Base-by-base conservation (phyloP, 495 filamentous ascomycete genomes). In the Hypoxylon fragiforme region DNA sequence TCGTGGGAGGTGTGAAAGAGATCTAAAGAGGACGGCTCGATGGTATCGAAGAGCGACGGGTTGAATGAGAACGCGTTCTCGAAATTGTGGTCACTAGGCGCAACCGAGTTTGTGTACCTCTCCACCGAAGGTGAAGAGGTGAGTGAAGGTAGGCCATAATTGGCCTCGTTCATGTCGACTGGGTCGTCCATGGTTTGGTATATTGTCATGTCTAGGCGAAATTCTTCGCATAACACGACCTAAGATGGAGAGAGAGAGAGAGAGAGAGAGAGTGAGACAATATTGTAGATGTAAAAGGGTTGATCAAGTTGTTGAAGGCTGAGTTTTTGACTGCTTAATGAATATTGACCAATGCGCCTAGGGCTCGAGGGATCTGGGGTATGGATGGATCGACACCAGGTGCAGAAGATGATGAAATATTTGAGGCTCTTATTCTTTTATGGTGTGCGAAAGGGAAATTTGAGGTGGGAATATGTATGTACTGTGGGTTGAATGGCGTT, bases 1-100 rank as follows among this genome's bases (percentile, higher is more conserved):
- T 75, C 72, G 57, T 75, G 72, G 24, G 72, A 73, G 12, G 30
- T 51, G 32, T 57, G 56, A 11, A 20, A 43, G 9, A 61, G 52
- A 8, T 57, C 38, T n/a, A 64, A 35, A 20, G 53, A 65, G 1
- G 50, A 57, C 4, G 57, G 52, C 13, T 53, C 48, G 39, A 63
- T 42, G 1, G 59, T 63, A 11, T 54, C 59, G 22, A 47, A 38
- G n/a, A 37, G 44, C 7, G 44, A 40, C 1, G 48, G 18, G 6
- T 35, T 38, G n/a, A 37, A 54, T 20, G 49, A 6, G 20, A 57
- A 54, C 15, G 14, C 5, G 19, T 44, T 28, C 3, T 50, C 52
- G 12, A 62, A 62, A 7, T 35, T 22, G 12, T 57, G 41, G 19
- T n/a, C 28, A 12, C 20, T 38, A 6, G 52, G 18, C 7, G 46